Evolutionary conservation across 2,329 filamentous ascomycete genomes (phyloP), one percentile per base, ranked within the genome.

Genomic region (Aspergillus clavatus): DNA sequence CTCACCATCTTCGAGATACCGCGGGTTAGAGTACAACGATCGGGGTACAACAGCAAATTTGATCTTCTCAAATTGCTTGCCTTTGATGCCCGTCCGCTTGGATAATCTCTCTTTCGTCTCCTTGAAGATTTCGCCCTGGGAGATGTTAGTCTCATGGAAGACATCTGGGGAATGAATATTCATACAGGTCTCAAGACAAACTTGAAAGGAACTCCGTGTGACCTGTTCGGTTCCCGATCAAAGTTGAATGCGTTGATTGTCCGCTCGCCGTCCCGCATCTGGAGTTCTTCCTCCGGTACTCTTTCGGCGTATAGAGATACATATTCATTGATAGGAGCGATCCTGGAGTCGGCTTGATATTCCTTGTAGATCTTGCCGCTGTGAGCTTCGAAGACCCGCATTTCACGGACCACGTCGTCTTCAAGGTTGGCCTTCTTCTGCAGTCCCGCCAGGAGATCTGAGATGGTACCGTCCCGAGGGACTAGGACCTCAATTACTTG

Each of bases 61-160:
- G 69, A 98, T 93, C 76, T 97, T 97, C 69, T 98, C 91, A 56
- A 98, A 90, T 54, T 89, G 89, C 76, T 98, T 98, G 67, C 93
- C 94, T 70, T 96, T 96, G 71, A 98, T 84, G 21, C 90, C 90
- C 0, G 88, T 95, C 47, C 91, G 80, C 68, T 90, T 91, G 57
- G 93, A 90, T 3, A 98, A 75, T n/a, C 93, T 83, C 71, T 95
- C 89, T 73, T 91, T 96, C 35, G 90, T 96, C 26, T 97, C 88
- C 47, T 82, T 83, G 70, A 98, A 97, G 29, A 78, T 76, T 67
- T 98, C 93, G 43, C 83, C 87, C 82, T 91, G 45, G 10, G 5
- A 4, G 16, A 47, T 42, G 42, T 63, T 24, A 59, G 53, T 42
- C 48, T 14, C 16, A 31, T 16, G 18, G 12, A 22, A 40, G 14